phyloP scores from a whole-genome alignment of 768 basidiomycete species.

The Filobasidium floriforme region DNA sequence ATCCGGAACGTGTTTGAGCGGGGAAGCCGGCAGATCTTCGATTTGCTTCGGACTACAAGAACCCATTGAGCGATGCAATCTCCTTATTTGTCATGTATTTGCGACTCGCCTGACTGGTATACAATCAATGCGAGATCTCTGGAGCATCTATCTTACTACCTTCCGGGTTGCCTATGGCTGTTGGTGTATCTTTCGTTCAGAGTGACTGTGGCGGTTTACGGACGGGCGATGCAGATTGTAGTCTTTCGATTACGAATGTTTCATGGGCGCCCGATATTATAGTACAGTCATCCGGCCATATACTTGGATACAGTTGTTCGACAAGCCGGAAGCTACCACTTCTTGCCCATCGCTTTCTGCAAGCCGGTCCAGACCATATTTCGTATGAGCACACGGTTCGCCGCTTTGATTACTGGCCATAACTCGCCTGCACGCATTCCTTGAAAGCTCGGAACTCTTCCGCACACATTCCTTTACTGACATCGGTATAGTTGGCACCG shows the following conservation, averaged over 20 bases:
- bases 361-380: neutral
- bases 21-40: neutral
- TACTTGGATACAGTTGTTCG: neutral
- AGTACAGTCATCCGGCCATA: neutral
- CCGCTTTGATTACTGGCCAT: neutral
- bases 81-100: too few species aligned
- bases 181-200: too few species aligned
- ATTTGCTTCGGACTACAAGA: neutral
- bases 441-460: slow-evolving; percentile 78
- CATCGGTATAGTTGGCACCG: slow-evolving; percentile 70
- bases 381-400: neutral
- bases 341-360: slow-evolving; percentile 32
- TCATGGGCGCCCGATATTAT: too few species aligned
- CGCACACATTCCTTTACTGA: slow-evolving; percentile 72
- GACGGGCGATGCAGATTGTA: too few species aligned
- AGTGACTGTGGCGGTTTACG: too few species aligned
- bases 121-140: too few species aligned
- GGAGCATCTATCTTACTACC: too few species aligned
- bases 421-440: slow-evolving; percentile 71
- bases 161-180: too few species aligned
- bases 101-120: too few species aligned
- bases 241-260: too few species aligned
- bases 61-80: neutral
- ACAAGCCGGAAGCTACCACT: slow-evolving; percentile 22
- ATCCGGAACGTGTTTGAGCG: neutral